These are phyloP conservation scores for Pseudocercospora macadamiae DNA, from an alignment of 2,329 filamentous ascomycete genomes.

Conservation along the genomic window DNA sequence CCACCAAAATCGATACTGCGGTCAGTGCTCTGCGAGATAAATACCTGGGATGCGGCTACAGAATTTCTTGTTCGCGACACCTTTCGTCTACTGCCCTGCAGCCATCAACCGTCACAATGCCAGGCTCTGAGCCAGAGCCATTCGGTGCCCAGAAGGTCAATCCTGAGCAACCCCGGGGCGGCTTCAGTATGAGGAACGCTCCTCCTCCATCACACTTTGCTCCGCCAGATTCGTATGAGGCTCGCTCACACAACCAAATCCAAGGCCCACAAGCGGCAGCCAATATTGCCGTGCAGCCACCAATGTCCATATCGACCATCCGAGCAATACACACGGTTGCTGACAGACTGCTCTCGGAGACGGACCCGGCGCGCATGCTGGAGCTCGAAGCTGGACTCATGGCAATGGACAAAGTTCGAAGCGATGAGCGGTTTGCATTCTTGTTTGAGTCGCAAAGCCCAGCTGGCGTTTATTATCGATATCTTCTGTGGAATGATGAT, in stretches of 20 bases:
- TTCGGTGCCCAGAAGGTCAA: conserved; percentile 36
- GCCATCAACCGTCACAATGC: conserved; percentile 8
- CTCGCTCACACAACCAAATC: not conserved
- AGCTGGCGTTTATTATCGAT: conserved; percentile 88
- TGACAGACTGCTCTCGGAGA: conserved; percentile 73
- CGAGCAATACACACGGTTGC: conserved; percentile 86
- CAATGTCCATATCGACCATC: conserved; percentile 75
- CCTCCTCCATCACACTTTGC: conserved; percentile 66
- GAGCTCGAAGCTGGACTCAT: conserved; percentile 93
- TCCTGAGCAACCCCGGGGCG: conserved; percentile 35
- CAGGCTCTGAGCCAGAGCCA: conserved; percentile 27
- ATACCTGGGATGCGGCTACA: conserved; percentile 83
- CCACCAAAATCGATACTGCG: conserved; percentile 78
- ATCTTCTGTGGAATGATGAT: conserved; percentile 71
- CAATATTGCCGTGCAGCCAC: conserved; percentile 61
- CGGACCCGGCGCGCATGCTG: conserved; percentile 56
- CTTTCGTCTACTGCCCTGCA: conserved; percentile 64
- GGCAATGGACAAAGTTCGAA: conserved; percentile 79
- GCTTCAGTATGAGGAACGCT: conserved; percentile 42
- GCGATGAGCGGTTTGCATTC: conserved; percentile 90
- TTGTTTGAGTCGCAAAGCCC: conserved; percentile 81
- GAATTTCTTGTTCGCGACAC: conserved; percentile 78
- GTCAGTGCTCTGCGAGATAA: conserved; percentile 79
- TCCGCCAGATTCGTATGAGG: conserved; percentile 72
- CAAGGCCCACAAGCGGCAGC: conserved; percentile 18